These are phyloP conservation scores for Aspergillus neoniger DNA, from an alignment of 2,329 filamentous ascomycete genomes.

Conservation along the genomic window DNA sequence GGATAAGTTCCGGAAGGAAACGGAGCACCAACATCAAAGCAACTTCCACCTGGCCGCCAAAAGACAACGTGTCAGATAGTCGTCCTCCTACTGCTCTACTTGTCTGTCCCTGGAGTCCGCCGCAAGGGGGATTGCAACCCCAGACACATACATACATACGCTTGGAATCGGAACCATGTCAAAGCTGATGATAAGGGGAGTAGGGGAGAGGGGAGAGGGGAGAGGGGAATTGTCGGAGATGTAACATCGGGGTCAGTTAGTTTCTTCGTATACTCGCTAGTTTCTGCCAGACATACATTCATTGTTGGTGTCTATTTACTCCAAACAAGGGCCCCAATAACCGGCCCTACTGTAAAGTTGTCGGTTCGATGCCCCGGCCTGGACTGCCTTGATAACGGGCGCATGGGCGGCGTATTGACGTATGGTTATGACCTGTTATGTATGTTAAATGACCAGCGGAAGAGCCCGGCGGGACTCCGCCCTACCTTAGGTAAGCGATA, in stretches of 20 bases:
- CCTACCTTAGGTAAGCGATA: slow-evolving; percentile 6
- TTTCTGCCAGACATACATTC: not conserved
- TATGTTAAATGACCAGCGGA: slow-evolving; percentile 24
- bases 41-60: not conserved
- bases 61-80: slow-evolving; percentile 3
- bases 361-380: not conserved
- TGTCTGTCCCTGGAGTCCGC: not conserved
- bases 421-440: slow-evolving; percentile 16
- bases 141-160: not conserved
- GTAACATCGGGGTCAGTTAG: not conserved
- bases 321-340: not conserved
- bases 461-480: slow-evolving; percentile 31
- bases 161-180: not conserved
- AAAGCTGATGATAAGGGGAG: not conserved
- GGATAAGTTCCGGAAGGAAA: not conserved
- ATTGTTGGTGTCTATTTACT: not conserved
- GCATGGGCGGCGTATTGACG: not conserved
- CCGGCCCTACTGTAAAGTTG: not conserved
- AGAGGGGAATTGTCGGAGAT: not conserved
- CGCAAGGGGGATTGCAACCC: slow-evolving; percentile 12
- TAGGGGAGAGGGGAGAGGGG: no score
- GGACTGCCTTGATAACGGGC: not conserved
- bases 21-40: not conserved
- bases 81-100: not conserved
- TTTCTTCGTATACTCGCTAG: not conserved